These are phyloP conservation scores for Acanthamoeba culbertsoni DNA, from an alignment of 208 protist species.

Conservation along the genomic window DNA sequence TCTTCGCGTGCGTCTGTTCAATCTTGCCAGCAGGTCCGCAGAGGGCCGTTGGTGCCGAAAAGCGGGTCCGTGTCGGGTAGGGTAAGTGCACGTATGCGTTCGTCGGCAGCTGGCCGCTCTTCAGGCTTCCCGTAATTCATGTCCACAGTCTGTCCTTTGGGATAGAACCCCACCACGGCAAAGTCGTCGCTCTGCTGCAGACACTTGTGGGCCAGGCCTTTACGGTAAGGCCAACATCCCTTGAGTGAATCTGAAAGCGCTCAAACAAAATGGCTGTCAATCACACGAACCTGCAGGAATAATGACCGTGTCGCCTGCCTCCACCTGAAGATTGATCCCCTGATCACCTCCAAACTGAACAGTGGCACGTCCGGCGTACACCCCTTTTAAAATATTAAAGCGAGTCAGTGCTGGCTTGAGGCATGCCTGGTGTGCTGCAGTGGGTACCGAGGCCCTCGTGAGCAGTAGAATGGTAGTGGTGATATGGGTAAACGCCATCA, in stretches of 20 bases:
- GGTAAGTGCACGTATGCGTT: neutral
- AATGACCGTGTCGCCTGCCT: neutral
- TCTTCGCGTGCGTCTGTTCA: neutral
- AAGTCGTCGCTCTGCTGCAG: neutral
- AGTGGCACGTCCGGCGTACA: neutral
- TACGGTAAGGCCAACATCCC: neutral
- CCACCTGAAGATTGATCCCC: neutral
- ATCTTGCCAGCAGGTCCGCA: neutral
- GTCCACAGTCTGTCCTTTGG: neutral
- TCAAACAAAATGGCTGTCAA: neutral
- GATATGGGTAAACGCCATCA: neutral
- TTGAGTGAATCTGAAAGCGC: no score
- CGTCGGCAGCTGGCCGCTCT: neutral
- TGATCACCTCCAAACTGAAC: slow-evolving; percentile 34
- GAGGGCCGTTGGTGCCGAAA: neutral
- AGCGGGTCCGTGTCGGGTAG: neutral
- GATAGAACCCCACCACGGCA: slow-evolving; percentile 30
- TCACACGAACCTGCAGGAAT: neutral
- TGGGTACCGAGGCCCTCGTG: neutral
- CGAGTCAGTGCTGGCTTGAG: no score
- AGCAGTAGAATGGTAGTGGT: slow-evolving; percentile 35
- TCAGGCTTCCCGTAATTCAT: neutral
- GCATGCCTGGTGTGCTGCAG: neutral
- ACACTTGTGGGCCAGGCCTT: neutral
- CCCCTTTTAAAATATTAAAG: neutral